Evolutionary conservation across 2,329 filamentous ascomycete species (phyloP).

Genomic region (Talaromyces sp.): DNA sequence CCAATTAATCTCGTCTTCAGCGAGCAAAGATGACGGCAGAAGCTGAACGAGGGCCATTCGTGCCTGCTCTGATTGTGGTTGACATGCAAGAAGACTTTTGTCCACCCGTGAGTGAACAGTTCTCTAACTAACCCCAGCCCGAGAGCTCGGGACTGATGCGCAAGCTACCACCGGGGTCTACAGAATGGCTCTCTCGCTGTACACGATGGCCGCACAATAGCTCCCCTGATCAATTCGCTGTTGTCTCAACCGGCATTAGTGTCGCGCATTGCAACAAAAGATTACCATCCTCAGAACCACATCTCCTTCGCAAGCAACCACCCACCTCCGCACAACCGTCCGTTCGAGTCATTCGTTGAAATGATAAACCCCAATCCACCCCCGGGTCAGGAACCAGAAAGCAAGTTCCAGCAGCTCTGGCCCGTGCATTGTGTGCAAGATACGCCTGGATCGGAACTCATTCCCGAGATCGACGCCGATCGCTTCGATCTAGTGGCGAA

Average conservation of each 20-base stretch:
- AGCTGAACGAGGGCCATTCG: conserved; percentile 10
- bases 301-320: conserved; percentile 90
- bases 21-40: background rate
- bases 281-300: conserved; percentile 83
- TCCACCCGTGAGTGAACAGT: conserved; percentile 67
- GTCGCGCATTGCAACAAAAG: conserved; percentile 81
- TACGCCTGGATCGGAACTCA: conserved; percentile 71
- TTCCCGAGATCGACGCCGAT: conserved; percentile 67
- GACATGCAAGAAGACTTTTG: conserved; percentile 97
- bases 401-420: conserved; percentile 75
- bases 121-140: conserved; percentile 3
- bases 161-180: background rate
- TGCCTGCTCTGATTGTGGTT: conserved; percentile 70
- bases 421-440: conserved; percentile 84
- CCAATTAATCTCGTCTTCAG: background rate
- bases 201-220: conserved; percentile 69
- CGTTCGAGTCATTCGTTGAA: conserved; percentile 67
- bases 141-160: conserved; percentile 10
- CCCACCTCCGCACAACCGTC: conserved; percentile 59
- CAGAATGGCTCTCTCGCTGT: conserved; percentile 86
- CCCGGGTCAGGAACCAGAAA: conserved; percentile 58
- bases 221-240: conserved; percentile 72
- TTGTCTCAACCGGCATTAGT: conserved; percentile 68
- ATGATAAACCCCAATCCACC: conserved; percentile 53
- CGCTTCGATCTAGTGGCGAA: conserved; percentile 69